phyloP scores from a whole-genome alignment of 768 basidiomycete species.

The Russula earlei region DNA sequence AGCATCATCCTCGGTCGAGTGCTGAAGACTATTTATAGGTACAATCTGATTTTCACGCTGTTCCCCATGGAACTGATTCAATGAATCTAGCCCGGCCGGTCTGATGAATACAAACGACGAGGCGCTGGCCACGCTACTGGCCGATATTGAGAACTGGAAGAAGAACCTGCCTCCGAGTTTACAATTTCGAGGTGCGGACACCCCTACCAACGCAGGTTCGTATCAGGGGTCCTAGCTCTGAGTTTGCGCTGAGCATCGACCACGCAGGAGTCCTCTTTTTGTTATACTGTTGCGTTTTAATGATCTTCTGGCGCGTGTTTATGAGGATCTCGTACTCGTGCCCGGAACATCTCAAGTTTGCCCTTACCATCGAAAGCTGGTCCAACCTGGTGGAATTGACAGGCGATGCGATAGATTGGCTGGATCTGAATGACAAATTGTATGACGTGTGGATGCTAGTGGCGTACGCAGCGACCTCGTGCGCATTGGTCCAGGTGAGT shows the following conservation, averaged over 20 bases:
- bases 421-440: slow-evolving; percentile 65
- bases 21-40: slow-evolving; percentile 90
- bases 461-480: slow-evolving; percentile 80
- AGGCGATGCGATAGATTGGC: slow-evolving; percentile 81
- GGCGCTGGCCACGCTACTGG: slow-evolving; percentile 52
- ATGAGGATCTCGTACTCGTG: slow-evolving; percentile 94
- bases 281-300: slow-evolving; percentile 80
- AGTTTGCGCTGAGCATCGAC: background rate
- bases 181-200: slow-evolving; percentile 63
- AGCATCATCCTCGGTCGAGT: slow-evolving; percentile 88
- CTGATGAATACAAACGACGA: slow-evolving; percentile 79
- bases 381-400: slow-evolving; percentile 60
- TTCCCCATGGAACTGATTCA: background rate
- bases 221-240: slow-evolving; percentile 3
- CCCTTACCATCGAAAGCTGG: slow-evolving; percentile 75
- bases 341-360: slow-evolving; percentile 83
- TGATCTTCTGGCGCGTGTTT: slow-evolving; percentile 98
- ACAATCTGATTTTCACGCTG: background rate
- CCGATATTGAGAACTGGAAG: slow-evolving; percentile 71
- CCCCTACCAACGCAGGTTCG: slow-evolving; percentile 58
- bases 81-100: slow-evolving; percentile 62
- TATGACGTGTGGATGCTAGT: slow-evolving; percentile 86
- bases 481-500: slow-evolving; percentile 82
- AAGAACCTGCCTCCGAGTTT: slow-evolving; percentile 67
- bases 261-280: slow-evolving; percentile 73